These are phyloP conservation scores for Ganoderma boninense DNA, from an alignment of 1,284 basidiomycete species.

Conservation along the genomic window DNA sequence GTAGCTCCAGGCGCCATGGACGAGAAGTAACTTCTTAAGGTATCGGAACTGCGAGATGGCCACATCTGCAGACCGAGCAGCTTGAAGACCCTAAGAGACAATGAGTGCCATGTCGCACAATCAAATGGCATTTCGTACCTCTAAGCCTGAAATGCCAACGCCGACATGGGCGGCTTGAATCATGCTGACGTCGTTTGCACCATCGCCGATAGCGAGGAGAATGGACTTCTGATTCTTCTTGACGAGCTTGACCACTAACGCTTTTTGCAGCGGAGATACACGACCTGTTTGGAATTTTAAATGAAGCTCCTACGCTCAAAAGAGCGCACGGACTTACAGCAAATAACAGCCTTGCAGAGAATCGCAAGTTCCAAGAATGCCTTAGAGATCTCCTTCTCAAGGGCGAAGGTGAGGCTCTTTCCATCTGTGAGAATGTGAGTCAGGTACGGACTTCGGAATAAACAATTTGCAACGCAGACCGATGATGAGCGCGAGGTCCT, in stretches of 20 bases:
- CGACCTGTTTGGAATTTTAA: conserved; percentile 65
- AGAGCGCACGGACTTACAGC: conserved; percentile 67
- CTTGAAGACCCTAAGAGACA: conserved; percentile 84
- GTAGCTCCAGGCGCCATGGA: conserved; percentile 99
- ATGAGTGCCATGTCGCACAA: conserved; percentile 7
- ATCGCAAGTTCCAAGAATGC: conserved; percentile 95
- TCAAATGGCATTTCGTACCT: conserved; percentile 57
- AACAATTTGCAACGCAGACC: conserved; percentile 57
- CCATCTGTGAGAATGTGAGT: conserved; percentile 68
- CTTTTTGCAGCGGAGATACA: conserved; percentile 98
- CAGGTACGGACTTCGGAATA: neutral
- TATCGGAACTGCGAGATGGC: conserved; percentile 99
- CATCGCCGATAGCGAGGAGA: conserved; percentile 95
- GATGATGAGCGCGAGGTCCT: conserved; percentile 95
- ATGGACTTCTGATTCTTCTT: conserved; percentile 96
- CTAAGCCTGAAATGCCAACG: conserved; percentile 97
- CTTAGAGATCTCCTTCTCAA: conserved; percentile 92
- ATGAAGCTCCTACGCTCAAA: neutral
- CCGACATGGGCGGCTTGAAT: conserved; percentile 98
- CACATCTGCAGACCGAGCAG: conserved; percentile 95
- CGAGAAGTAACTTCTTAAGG: conserved; percentile 94
- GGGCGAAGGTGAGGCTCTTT: conserved; percentile 91
- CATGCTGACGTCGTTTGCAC: conserved; percentile 97
- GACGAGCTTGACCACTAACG: conserved; percentile 97
- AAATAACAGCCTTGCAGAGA: conserved; percentile 98